Base-by-base conservation (phyloP, 2,329 filamentous ascomycete species). In the Neonectria hederae region DNA sequence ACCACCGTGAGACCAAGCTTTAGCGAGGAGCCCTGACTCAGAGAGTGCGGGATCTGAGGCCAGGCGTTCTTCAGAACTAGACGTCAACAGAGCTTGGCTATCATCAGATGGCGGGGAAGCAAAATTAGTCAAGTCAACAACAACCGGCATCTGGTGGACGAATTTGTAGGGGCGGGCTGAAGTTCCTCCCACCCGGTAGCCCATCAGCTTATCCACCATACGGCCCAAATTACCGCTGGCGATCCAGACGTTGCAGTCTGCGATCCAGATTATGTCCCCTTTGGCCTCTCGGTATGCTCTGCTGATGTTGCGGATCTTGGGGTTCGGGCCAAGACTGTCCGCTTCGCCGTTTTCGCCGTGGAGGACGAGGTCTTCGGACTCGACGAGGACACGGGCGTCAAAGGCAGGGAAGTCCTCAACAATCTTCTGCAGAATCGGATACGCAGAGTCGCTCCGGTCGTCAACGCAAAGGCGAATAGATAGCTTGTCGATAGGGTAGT, bases 251-350 rank as follows among this genome's bases (percentile, higher is more conserved):
- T 99, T 99, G 82, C 94, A 97, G 80, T 99, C 96, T 21, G 97
- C 87, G 54, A 97, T 90, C 96, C 96, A 99, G 22, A 99, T 85
- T 26, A 98, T 86, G 75, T 97, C 94, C 1, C 92, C 91, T 68
- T 90, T 90, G 2, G 94, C 93, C 75, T 98, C 94, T 28, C 94
- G 84, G 76, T 97, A 99, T 2, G 93, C 94, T 46, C 93, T 88
- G 76, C 94, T 97, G 84, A 98, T 93, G 77, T 99, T 99, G 54
- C 96, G 86, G 72, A 99, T 97, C 83, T 99, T 99, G n/a, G 96
- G 96, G 75, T 99, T 99, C 1, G 96, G 96, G 0, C 97, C 97
- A 61, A 98, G 84, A 61, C 87, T 85, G 66, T 85, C 79, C 54
- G 80, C 73, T 51, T 84, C 79, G 57, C 84, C 84, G 11, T 80